Base-by-base conservation (phyloP, 169 alveolate species). In the Perkinsus olseni region DNA sequence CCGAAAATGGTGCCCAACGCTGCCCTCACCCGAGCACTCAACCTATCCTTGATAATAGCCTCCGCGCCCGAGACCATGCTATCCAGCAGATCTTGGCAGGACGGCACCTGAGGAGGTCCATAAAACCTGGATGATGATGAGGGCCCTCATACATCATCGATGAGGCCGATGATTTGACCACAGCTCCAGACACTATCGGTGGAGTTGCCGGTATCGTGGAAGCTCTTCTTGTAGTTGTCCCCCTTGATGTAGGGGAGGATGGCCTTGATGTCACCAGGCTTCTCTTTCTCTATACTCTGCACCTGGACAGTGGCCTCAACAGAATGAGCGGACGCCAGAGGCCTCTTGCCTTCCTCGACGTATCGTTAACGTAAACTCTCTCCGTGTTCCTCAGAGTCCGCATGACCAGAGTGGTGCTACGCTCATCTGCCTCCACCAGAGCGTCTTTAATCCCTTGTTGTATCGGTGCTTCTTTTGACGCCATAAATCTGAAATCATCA, bases 161-260 rank as follows among this genome's bases (percentile, higher is more conserved):
- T 91, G 74, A 91, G 92, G 74, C 92, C 92, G 34, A 91, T 91
- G 74, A 38, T 91, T 62, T 91, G 92, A 6, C 92, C 92, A 39
- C 92, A 91, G 37, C 92, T 91, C 92, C 92, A 91, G 20, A 91
- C 92, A 24, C 92, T 91, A 36, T 91, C 92, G 37, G 39, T 40
- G 36, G 92, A 31, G 74, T 91, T 38, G 28, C 92, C 92, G 74
- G 92, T 91, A 50, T 91, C 92, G 10, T 91, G 92, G 37, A 91
- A 91, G 31, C 74, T 38, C 36, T 38, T 91, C n/a, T 38, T n/a
- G 37, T 91, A 91, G 74, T 91, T 91, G 50, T 38, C 92, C 21
- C 92, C 92, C 74, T 91, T 91, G 17, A 91, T 40, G 48, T 38
- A 40, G 20, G 39, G 74, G 0, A 28, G 74, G 37, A 91, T 91